Base-by-base conservation (phyloP, 2,329 filamentous ascomycete species). In the Stagonosporopsis cucurbitacearum region DNA sequence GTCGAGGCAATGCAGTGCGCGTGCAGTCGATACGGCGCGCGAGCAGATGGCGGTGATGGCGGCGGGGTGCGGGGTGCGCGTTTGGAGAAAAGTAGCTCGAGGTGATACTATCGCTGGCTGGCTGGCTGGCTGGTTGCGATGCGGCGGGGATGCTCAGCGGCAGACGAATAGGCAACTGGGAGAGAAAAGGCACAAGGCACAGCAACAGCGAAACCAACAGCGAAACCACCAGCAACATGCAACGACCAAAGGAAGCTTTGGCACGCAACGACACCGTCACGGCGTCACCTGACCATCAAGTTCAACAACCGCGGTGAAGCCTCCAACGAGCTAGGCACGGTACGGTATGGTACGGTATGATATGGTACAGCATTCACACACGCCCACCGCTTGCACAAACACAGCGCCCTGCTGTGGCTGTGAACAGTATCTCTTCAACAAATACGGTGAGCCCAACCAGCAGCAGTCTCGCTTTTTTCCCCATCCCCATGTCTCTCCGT, bases 1-100 rank as follows among this genome's bases (percentile, higher is more conserved):
- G 57, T 65, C 64, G 62, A 58, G 62, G 66, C 68, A 25, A 45
- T 53, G 42, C 41, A 48, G 45, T 40, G n/a, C n/a, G n/a, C n/a
- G n/a, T n/a, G n/a, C n/a, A n/a, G n/a, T 50, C 36, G 50, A 53
- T 50, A 50, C 32, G 20, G 20, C 20, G 33, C 43, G 50, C 37
- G 41, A 42, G 37, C 47, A 42, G 47, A 17, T 11, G 6, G 47
- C 37, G 20, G 30, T 37, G 44, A 25, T 40, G 41, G 32, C 32
- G 19, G 17, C 42, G 54, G 43, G 36, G 23, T 47, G 54, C 49
- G 42, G 49, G 32, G 49, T 28, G 42, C 32, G 9, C 11, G 46
- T 15, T 8, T n/a, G n/a, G n/a, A n/a, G n/a, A n/a, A n/a, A n/a
- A n/a, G n/a, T n/a, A n/a, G n/a, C n/a, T n/a, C n/a, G n/a, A n/a